Conservation (phyloP, 2,329 filamentous ascomycete species). For the Plectosphaerella cucumerina region DNA sequence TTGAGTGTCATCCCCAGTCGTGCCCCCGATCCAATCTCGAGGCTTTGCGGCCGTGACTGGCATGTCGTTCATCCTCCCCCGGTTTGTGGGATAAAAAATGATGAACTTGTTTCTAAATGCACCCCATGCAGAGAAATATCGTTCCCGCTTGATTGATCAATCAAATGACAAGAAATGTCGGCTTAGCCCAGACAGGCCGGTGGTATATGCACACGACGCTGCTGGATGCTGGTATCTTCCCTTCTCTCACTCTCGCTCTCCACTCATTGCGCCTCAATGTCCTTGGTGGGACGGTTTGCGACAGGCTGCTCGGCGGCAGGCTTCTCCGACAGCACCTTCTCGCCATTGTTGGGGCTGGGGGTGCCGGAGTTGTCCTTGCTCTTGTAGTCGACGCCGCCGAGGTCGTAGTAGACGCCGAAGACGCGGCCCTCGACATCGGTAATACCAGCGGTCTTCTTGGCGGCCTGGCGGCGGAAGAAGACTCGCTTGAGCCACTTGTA, state of each 20-base stretch:
- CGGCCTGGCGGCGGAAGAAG: constrained; percentile 27
- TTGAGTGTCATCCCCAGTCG: background rate
- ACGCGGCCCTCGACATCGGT: constrained; percentile 25
- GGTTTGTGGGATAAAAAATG: background rate
- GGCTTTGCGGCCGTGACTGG: background rate
- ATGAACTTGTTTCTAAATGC: background rate
- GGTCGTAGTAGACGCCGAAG: constrained; percentile 25
- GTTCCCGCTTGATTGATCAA: background rate
- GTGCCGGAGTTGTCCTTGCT: background rate
- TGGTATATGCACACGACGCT: background rate
- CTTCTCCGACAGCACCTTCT: constrained; percentile 13
- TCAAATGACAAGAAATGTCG: background rate
- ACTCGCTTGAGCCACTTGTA: constrained; percentile 57
- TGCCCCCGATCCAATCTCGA: background rate
- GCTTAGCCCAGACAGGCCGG: background rate
- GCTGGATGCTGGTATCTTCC: constrained; percentile 2
- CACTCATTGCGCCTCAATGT: constrained; percentile 1
- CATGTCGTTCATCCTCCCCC: background rate
- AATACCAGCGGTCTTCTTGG: constrained; percentile 13
- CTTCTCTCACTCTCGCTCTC: background rate
- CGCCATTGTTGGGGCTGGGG: constrained; percentile 10
- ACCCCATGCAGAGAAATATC: background rate
- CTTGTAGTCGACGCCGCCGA: constrained; percentile 11
- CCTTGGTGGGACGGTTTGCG: background rate
- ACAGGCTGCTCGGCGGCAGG: background rate